Evolutionary conservation across 2,329 filamentous ascomycete genomes (phyloP).

Genomic region (Alternaria sp.): DNA sequence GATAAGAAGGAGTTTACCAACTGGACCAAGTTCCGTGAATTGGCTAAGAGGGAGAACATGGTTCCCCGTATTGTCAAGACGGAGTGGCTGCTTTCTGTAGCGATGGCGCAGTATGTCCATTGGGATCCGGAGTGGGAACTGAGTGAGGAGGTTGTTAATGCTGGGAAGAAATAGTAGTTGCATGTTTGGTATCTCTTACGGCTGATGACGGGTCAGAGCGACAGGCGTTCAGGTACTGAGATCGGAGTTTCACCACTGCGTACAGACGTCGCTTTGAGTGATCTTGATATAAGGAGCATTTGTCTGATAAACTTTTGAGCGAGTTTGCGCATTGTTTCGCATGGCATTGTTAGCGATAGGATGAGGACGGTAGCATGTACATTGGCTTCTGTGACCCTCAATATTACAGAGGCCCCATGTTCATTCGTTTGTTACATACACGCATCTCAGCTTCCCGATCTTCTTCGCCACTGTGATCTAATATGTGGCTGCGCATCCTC

Average conservation of each 20-base stretch:
- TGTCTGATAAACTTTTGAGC: not conserved
- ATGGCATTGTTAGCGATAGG: not conserved
- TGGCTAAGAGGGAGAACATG: slow-evolving; percentile 82
- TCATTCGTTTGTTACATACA: not conserved
- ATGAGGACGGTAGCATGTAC: not conserved
- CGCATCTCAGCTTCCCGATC: not conserved
- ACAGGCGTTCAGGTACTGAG: slow-evolving; percentile 27
- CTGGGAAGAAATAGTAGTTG: slow-evolving; percentile 23
- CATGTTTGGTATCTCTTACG: slow-evolving; percentile 2
- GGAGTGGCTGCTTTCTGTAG: slow-evolving; percentile 90
- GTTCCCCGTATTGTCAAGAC: slow-evolving; percentile 80
- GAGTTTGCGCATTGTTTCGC: not conserved
- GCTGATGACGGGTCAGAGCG: slow-evolving; percentile 21
- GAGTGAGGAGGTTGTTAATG: slow-evolving; percentile 42
- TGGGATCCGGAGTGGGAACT: slow-evolving; percentile 48
- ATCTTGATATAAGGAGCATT: not conserved
- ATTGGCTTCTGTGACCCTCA: not conserved
- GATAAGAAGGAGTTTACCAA: slow-evolving; percentile 74
- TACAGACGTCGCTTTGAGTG: slow-evolving; percentile 7
- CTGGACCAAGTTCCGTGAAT: slow-evolving; percentile 81
- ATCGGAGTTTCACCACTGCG: slow-evolving; percentile 21
- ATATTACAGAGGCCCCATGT: not conserved
- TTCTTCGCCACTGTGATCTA: not conserved
- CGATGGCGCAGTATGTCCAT: slow-evolving; percentile 82
- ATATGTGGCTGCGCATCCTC: not conserved